These are phyloP conservation scores for Silene latifolia DNA, from an alignment of 148 eudicot species.

Conservation along the genomic window DNA sequence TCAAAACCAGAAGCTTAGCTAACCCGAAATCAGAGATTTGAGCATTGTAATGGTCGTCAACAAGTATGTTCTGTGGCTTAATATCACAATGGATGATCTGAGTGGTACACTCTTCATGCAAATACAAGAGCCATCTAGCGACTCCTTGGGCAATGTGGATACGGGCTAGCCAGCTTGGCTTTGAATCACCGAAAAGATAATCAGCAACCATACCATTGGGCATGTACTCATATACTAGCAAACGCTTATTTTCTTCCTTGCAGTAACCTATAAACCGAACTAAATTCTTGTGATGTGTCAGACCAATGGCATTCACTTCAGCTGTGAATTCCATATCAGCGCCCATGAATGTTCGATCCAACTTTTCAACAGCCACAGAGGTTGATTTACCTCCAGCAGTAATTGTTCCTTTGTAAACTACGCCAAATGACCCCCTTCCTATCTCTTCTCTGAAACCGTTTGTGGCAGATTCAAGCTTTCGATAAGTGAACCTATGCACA, in stretches of 20 bases:
- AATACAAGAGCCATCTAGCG: constrained; percentile 43
- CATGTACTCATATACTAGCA: constrained; percentile 44
- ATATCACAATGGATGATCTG: constrained; percentile 73
- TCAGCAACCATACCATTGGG: constrained; percentile 44
- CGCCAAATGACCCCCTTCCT: constrained; percentile 5
- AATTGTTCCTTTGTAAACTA: constrained; percentile 4
- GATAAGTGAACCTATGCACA: neutral
- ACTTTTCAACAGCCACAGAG: constrained; percentile 2
- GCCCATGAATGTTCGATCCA: constrained; percentile 24
- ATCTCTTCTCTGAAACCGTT: neutral
- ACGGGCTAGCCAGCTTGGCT: constrained; percentile 41
- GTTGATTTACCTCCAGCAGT: neutral
- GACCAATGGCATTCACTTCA: constrained; percentile 43
- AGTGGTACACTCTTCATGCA: constrained; percentile 54
- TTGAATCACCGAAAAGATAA: constrained; percentile 34
- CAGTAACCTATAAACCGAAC: constrained; percentile 49
- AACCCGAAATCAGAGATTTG: constrained; percentile 62
- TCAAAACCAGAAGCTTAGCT: constrained; percentile 48
- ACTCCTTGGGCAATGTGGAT: constrained; percentile 29
- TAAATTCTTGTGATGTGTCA: constrained; percentile 46
- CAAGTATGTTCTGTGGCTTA: constrained; percentile 65
- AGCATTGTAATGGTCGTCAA: constrained; percentile 44
- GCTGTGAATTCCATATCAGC: constrained; percentile 46
- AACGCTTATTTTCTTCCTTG: constrained; percentile 41
- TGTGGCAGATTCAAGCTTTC: constrained; percentile 6